These are phyloP conservation scores for Quercus wislizeni DNA, from an alignment of 306 rosid species.

Conservation along the genomic window DNA sequence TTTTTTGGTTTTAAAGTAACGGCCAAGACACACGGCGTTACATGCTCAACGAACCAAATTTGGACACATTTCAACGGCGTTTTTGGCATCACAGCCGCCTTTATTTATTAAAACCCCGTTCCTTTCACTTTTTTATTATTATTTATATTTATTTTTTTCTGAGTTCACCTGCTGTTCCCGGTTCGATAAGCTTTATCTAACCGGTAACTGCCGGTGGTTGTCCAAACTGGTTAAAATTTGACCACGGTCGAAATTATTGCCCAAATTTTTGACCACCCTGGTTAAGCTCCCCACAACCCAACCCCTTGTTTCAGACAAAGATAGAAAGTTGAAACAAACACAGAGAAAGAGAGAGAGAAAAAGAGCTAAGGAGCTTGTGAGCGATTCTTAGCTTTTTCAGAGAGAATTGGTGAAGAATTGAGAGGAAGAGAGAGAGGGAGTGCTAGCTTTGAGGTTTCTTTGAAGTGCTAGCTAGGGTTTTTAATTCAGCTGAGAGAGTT, in stretches of 20 bases:
- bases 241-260: constrained; percentile 63
- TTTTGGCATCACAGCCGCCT: constrained; percentile 22
- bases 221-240: constrained; percentile 36
- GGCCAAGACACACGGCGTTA: constrained; percentile 36
- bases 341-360: neutral
- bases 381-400: constrained; percentile 29
- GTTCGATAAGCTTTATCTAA: neutral
- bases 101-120: constrained; percentile 10
- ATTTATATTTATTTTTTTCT: neutral
- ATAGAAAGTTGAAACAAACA: neutral
- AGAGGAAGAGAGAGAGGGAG: constrained; percentile 2
- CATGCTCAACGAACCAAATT: neutral
- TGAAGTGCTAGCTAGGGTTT: too few species aligned
- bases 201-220: constrained; percentile 54
- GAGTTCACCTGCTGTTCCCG: constrained; percentile 34
- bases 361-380: constrained; percentile 4
- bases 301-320: constrained; percentile 30
- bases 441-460: neutral
- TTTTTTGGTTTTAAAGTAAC: constrained; percentile 17
- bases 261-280: constrained; percentile 51
- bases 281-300: constrained; percentile 31
- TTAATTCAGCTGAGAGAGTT: constrained; percentile 1
- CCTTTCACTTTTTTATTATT: constrained; percentile 20
- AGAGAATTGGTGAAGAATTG: too few species aligned
- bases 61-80: constrained; percentile 23